Conservation (phyloP, 2,329 filamentous ascomycete species). For the Neonectria magnoliae region DNA sequence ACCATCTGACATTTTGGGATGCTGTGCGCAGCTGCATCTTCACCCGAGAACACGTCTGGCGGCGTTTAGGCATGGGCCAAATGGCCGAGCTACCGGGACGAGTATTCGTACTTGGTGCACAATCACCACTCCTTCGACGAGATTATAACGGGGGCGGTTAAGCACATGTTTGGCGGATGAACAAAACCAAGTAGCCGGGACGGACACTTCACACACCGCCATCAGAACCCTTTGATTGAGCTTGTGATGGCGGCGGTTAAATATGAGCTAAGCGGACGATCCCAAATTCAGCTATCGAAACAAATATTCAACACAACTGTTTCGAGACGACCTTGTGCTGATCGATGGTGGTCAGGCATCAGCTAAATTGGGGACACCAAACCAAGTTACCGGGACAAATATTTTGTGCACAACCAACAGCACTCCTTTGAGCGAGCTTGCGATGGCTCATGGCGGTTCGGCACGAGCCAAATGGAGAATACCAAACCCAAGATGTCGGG, state of each 20-base stretch:
- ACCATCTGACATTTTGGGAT: slow-evolving; percentile 18
- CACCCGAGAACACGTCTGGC: neutral
- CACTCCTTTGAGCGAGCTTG: too few relatives aligned
- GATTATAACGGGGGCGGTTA: too few relatives aligned
- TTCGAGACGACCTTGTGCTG: neutral
- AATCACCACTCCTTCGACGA: too few relatives aligned
- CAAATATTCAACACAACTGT: neutral
- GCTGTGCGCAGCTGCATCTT: slow-evolving; percentile 1
- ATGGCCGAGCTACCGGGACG: neutral
- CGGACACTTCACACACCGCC: too few relatives aligned
- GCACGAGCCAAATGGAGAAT: too few relatives aligned
- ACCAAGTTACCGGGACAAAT: neutral
- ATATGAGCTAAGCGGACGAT: neutral
- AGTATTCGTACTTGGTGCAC: neutral
- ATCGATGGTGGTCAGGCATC: neutral
- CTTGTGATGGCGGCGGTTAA: neutral
- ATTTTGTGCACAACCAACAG: too few relatives aligned
- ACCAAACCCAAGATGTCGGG: too few relatives aligned
- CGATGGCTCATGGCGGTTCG: too few relatives aligned
- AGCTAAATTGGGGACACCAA: neutral
- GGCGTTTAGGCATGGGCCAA: slow-evolving; percentile 16
- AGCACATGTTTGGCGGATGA: too few relatives aligned
- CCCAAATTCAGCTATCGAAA: neutral
- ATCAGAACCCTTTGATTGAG: too few relatives aligned
- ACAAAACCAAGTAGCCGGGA: too few relatives aligned